A percentile compares a stretch with the other conserved stretches of the same genome.
These are phyloP conservation scores for Xylaria cubensis DNA, from an alignment of 495 filamentous ascomycete genomes.

Conservation along the genomic window DNA sequence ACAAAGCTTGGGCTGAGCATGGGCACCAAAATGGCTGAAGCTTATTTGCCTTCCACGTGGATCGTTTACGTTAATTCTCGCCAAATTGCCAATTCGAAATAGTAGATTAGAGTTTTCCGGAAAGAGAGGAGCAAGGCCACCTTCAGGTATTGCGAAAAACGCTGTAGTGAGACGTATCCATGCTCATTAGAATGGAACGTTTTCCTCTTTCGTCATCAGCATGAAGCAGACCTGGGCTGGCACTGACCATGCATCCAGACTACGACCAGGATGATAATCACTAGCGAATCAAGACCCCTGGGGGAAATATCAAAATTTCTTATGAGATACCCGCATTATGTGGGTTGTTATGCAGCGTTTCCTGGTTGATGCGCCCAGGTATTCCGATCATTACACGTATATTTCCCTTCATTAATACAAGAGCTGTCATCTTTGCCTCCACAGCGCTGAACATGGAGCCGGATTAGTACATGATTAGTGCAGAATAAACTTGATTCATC, in stretches of 20 bases:
- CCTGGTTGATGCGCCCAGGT: constrained; percentile 1
- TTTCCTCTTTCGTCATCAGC: constrained; percentile 12
- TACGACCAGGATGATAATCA: neutral
- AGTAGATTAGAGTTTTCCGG: neutral
- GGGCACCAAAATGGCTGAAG: neutral
- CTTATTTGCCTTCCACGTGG: constrained; percentile 7
- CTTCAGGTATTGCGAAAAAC: neutral
- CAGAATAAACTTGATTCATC: constrained; percentile 11
- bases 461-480: neutral
- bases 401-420: neutral
- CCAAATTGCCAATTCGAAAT: constrained; percentile 15
- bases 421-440: constrained; percentile 1
- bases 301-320: constrained; percentile 1
- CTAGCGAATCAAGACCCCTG: neutral
- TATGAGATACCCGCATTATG: constrained; percentile 5
- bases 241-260: constrained; percentile 19
- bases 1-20: neutral
- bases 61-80: neutral
- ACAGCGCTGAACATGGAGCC: constrained; percentile 7
- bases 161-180: constrained; percentile 19
- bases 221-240: constrained; percentile 5
- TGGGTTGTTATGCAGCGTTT: constrained; percentile 20
- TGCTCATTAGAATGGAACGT: neutral
- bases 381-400: constrained; percentile 8
- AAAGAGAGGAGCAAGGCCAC: neutral